Conservation (phyloP, 495 filamentous ascomycete genomes). For the Schizothecium vesticola region DNA sequence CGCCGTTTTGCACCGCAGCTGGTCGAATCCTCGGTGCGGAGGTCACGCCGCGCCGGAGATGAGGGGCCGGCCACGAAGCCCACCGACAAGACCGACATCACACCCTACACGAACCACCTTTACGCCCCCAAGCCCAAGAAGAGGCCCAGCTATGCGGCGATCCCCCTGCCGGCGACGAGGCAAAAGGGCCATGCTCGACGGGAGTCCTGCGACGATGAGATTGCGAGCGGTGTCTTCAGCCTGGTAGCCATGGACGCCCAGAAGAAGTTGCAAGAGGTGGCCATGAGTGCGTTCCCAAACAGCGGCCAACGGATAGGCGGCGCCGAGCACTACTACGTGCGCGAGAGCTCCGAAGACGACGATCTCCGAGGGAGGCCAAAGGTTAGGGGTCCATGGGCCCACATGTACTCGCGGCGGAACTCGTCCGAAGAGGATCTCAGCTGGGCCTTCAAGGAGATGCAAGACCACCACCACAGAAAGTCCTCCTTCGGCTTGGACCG, state of each 20-base stretch:
- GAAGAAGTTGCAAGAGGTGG: conserved; percentile 52
- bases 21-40: conserved; percentile 58
- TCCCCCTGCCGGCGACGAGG: conserved; percentile 15
- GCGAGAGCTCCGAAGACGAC: conserved; percentile 47
- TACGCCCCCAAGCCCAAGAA: conserved; percentile 43
- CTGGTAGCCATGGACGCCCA: conserved; percentile 72
- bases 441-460: conserved; percentile 50
- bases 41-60: conserved; percentile 49
- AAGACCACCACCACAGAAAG: conserved; percentile 33
- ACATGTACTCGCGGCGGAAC: conserved; percentile 35
- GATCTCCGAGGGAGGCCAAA: conserved; percentile 24
- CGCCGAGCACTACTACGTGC: conserved; percentile 51
- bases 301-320: conserved; percentile 40
- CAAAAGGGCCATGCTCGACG: conserved; percentile 35
- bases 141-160: conserved; percentile 25
- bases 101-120: conserved; percentile 53
- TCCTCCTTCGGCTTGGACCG: conserved; percentile 10
- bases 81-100: conserved; percentile 54
- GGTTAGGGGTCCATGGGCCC: conserved; percentile 33
- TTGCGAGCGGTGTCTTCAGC: conserved; percentile 68
- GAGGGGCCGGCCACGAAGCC: conserved; percentile 45
- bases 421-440: conserved; percentile 42
- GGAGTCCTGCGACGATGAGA: conserved; percentile 62
- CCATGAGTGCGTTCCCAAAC: conserved; percentile 48
- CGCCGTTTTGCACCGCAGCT: conserved; percentile 59